Evolutionary conservation across 2,329 filamentous ascomycete genomes (phyloP).

Genomic region (Aspergillus fumigatus): DNA sequence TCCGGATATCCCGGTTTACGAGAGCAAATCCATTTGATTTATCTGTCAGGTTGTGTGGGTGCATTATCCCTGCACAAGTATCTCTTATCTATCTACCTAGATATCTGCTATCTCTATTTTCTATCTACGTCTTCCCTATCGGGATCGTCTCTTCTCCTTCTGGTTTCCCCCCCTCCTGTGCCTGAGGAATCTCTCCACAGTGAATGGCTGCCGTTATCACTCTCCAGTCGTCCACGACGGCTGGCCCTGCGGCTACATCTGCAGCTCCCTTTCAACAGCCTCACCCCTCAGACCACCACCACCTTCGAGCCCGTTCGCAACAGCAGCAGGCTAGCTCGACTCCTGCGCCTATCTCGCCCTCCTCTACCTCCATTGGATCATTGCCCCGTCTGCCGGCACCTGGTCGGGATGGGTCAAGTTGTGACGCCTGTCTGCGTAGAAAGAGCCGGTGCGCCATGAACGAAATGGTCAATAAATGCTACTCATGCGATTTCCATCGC

Average conservation of each 20-base stretch:
- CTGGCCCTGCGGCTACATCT: conserved; percentile 19
- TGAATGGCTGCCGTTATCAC: conserved; percentile 38
- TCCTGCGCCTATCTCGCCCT: conserved; percentile 14
- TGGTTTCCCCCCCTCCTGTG: background rate
- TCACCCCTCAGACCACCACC: conserved; percentile 20
- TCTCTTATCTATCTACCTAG: conserved; percentile 6
- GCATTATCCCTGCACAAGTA: conserved; percentile 1
- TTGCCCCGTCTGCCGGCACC: conserved; percentile 24
- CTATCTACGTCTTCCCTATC: conserved; percentile 8
- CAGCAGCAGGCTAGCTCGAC: conserved; percentile 17
- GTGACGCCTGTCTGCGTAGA: conserved; percentile 40
- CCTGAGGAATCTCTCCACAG: background rate
- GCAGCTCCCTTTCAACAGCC: conserved; percentile 22
- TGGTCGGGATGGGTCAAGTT: conserved; percentile 35
- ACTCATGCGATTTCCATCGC: conserved; percentile 42
- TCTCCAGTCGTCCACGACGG: conserved; percentile 35
- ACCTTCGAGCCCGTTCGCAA: conserved; percentile 22
- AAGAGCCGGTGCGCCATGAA: conserved; percentile 43
- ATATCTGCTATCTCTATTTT: conserved; percentile 2
- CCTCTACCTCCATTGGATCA: conserved; percentile 14
- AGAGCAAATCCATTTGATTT: conserved; percentile 10
- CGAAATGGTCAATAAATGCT: conserved; percentile 41
- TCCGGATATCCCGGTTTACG: conserved; percentile 15
- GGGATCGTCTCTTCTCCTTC: background rate
- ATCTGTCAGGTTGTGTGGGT: conserved; percentile 3